Conservation (phyloP, 129 eudicot genomes). For the Glebionis coronaria region DNA sequence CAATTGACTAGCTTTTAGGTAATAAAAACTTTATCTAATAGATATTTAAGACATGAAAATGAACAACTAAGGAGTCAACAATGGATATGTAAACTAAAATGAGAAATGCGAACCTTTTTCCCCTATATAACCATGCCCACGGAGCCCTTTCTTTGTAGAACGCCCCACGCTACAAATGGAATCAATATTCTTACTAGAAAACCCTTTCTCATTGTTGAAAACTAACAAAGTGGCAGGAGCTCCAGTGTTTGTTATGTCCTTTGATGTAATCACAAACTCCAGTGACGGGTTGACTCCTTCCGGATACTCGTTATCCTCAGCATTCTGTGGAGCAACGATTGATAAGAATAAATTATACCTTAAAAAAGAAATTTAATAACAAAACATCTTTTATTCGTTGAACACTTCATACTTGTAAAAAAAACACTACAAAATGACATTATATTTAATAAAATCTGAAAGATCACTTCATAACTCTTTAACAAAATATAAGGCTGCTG, state of each 20-base stretch:
- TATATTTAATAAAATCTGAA: no score
- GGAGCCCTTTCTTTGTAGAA: slow-evolving; percentile 54
- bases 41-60: no score
- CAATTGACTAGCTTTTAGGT: no score
- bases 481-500: no score
- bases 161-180: slow-evolving; percentile 58
- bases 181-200: slow-evolving; percentile 41
- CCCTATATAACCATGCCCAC: slow-evolving; percentile 53
- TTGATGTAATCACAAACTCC: slow-evolving; percentile 51
- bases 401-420: no score
- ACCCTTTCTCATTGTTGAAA: slow-evolving; percentile 61
- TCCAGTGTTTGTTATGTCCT: slow-evolving; percentile 46
- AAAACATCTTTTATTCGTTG: background rate
- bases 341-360: background rate
- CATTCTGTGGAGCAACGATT: slow-evolving; percentile 35
- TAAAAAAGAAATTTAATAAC: background rate
- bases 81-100: background rate
- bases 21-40: no score
- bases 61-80: no score
- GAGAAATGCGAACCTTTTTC: slow-evolving; percentile 44
- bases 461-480: no score
- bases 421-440: no score
- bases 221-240: slow-evolving; percentile 43
- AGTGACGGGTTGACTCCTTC: slow-evolving; percentile 51
- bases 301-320: slow-evolving; percentile 58